Conservation (phyloP, 495 filamentous ascomycete genomes). For the Thermochaetoides thermophila region DNA sequence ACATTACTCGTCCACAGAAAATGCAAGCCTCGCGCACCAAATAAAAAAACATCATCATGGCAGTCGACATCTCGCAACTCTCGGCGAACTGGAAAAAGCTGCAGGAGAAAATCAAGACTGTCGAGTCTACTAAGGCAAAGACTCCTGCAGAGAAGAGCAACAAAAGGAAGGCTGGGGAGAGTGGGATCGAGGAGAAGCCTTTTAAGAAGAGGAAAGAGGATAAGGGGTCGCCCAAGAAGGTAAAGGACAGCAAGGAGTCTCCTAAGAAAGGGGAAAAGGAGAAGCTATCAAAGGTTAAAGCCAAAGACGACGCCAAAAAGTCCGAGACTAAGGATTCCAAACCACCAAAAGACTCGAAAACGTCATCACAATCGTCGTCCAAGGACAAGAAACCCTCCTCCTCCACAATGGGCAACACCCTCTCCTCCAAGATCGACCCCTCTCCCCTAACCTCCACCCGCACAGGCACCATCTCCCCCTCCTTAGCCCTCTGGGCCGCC, state of each 20-base stretch:
- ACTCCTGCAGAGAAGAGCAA: no score
- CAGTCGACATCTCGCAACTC: slow-evolving; percentile 22
- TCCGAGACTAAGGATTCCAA: background rate
- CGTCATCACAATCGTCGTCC: slow-evolving; percentile 1
- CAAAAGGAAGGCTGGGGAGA: no score
- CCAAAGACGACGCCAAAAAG: slow-evolving; percentile 1
- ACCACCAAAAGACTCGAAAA: background rate
- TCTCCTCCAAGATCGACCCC: slow-evolving; percentile 20
- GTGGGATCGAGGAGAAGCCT: slow-evolving; percentile 30
- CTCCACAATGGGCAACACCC: slow-evolving; percentile 21
- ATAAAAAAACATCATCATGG: background rate
- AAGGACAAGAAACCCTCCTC: background rate
- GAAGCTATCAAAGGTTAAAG: no score
- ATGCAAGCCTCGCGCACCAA: no score
- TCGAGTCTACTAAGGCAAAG: no score
- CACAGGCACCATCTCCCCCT: slow-evolving; percentile 18
- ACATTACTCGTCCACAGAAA: no score
- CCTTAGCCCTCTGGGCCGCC: slow-evolving; percentile 30
- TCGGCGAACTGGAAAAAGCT: slow-evolving; percentile 65
- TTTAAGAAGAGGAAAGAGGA: slow-evolving; percentile 1
- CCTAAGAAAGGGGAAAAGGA: slow-evolving; percentile 2
- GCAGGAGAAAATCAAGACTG: slow-evolving; percentile 46
- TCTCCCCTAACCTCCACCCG: slow-evolving; percentile 13
- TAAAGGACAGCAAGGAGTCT: slow-evolving; percentile 17
- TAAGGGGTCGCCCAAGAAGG: slow-evolving; percentile 21